Evolutionary conservation across 768 basidiomycete species (phyloP), one percentile per base, ranked within the genome.

Genomic region (Trametes gibbosa): DNA sequence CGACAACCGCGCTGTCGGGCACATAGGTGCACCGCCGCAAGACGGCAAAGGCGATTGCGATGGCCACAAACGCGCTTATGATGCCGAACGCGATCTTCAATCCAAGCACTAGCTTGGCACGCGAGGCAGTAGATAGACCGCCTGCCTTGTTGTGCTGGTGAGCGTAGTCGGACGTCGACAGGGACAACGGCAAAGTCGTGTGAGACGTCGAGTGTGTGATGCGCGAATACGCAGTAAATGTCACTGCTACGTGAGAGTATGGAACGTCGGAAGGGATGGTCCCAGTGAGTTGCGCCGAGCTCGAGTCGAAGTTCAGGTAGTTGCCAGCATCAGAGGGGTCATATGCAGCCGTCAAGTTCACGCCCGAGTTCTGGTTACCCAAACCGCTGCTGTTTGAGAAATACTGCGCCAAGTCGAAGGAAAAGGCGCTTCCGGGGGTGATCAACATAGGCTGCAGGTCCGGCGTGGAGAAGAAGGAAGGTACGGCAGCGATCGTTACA

Each of bases 181-280:
- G 69, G 53, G 78, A 75, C 29, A 91, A 74, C 1, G 78, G 70
- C 17, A 90, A 75, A 54, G 63, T 79, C 1, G 86, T 77, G 65
- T 89, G 87, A 19, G 89, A 91, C 1, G 83, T 88, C 16, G 89
- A 86, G 63, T 85, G 89, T 2, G 85, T 89, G 19, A 79, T 54
- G 37, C 69, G 74, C 32, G 86, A 88, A 70, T 84, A 89, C 2
- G 88, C 90, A 7, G 84, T 84, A 63, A 91, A 87, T 3, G 81
- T 82, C 49, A 84, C 74, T 1, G 73, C 70, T 40, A 85, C 76
- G 43, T 77, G 76, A 17, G 77, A 62, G 51, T 70, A 70, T 10
- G 74, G 63, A 23, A 79, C 79, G 58, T 80, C 70, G 34, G 65
- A 50, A 5, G 89, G 87, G 34, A 90, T 70, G 17, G 67, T 78